phyloP scores from a whole-genome alignment of 129 eudicot genomes.

The Lactuca sativa region DNA sequence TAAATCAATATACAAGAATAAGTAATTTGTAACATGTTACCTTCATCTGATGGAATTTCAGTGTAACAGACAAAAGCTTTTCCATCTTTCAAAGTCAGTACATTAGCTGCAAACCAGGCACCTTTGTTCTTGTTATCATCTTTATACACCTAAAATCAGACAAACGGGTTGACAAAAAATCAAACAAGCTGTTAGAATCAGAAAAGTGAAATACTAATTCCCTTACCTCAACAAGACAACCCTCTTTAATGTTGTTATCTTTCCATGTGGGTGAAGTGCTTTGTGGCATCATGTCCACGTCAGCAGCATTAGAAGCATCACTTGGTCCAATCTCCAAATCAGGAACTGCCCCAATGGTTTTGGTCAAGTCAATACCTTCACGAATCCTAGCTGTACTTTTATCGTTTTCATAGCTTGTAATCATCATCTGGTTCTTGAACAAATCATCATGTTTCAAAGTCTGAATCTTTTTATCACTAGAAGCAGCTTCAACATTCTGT shows the following conservation, averaged over 20 bases:
- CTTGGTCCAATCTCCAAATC: conserved; percentile 34
- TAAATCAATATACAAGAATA: neutral
- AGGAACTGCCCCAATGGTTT: conserved; percentile 34
- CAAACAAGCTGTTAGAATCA: neutral
- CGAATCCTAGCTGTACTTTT: conserved; percentile 23
- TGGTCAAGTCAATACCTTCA: conserved; percentile 31
- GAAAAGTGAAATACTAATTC: conserved; percentile 9
- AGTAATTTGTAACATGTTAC: conserved; percentile 38
- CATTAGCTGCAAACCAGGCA: conserved; percentile 81
- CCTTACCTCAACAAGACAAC: conserved; percentile 80
- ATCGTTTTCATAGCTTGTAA: conserved; percentile 30
- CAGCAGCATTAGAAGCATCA: conserved; percentile 26
- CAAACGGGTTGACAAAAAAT: conserved; percentile 5
- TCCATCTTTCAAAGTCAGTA: conserved; percentile 54
- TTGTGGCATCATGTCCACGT: conserved; percentile 19
- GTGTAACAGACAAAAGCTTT: conserved; percentile 69
- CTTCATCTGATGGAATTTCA: conserved; percentile 64
- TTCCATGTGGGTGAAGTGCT: conserved; percentile 25
- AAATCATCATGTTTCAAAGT: conserved; percentile 18
- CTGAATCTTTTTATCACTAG: conserved; percentile 27
- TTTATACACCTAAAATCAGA: conserved; percentile 60
- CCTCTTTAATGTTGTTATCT: conserved; percentile 52
- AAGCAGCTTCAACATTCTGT: conserved; percentile 26
- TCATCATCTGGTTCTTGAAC: conserved; percentile 27
- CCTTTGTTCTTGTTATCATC: conserved; percentile 45